Percentiles rank a stretch among this genome's conserved stretches.
Conservation (phyloP, 768 basidiomycete genomes). For the Rubroboletus satanas region DNA sequence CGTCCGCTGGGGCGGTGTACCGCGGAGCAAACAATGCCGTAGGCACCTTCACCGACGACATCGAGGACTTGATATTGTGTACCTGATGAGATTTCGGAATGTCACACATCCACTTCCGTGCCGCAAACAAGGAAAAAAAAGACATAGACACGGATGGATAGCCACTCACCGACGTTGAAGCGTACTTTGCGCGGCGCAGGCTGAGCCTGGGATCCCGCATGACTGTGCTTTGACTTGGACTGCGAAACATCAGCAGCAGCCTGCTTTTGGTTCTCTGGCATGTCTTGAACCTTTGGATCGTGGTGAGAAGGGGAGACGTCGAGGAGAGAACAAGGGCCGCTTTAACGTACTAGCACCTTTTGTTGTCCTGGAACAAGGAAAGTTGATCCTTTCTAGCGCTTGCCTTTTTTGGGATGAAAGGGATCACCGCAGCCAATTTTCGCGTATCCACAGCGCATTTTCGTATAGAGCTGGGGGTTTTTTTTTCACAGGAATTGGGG, state of each 20-base stretch:
- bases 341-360: conserved; percentile 6
- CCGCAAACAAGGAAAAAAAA: neutral
- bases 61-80: conserved; percentile 82
- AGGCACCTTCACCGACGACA: conserved; percentile 88
- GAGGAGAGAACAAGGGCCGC: conserved; percentile 13
- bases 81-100: conserved; percentile 35
- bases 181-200: conserved; percentile 77
- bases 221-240: conserved; percentile 43
- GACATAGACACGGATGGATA: neutral
- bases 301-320: conserved; percentile 4
- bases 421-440: neutral
- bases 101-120: neutral
- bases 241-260: conserved; percentile 19
- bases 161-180: conserved; percentile 72
- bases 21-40: conserved; percentile 94
- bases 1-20: conserved; percentile 81
- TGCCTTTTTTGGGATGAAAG: conserved; percentile 1
- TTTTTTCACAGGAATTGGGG: no score
- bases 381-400: neutral
- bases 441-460: no score
- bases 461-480: no score
- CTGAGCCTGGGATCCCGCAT: conserved; percentile 42
- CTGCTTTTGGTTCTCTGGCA: conserved; percentile 28
- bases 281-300: conserved; percentile 6
- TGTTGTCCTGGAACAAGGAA: conserved; percentile 23